These are phyloP conservation scores for Wallacemonas rigidus DNA, from an alignment of 208 protist genomes.

Conservation along the genomic window DNA sequence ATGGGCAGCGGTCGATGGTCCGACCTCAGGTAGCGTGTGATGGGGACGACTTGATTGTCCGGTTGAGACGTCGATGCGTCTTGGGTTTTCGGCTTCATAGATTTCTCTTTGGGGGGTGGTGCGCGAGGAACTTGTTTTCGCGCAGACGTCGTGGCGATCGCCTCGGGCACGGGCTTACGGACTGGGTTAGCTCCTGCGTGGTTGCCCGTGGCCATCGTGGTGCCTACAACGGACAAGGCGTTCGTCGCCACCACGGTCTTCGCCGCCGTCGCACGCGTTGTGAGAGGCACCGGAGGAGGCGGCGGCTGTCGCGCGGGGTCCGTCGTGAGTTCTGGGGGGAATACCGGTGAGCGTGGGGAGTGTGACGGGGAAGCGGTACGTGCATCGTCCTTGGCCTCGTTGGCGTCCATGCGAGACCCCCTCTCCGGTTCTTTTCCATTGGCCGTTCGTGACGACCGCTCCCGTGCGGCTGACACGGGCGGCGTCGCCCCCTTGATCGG, in stretches of 20 bases:
- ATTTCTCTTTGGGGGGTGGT: too few species aligned
- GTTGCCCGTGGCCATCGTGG: background rate
- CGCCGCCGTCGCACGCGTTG: background rate
- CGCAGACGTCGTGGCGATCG: too few species aligned
- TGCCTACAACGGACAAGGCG: background rate
- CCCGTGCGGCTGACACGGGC: too few species aligned
- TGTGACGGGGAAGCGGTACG: background rate
- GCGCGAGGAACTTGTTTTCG: too few species aligned
- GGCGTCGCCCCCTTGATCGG: background rate
- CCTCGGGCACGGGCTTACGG: too few species aligned
- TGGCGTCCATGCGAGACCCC: too few species aligned
- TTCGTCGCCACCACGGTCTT: background rate
- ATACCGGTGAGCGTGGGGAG: background rate
- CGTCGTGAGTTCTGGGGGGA: too few species aligned
- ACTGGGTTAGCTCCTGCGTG: background rate
- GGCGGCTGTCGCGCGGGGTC: background rate
- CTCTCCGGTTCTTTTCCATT: too few species aligned
- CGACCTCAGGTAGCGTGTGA: background rate
- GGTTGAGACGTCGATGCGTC: too few species aligned
- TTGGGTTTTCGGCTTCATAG: too few species aligned
- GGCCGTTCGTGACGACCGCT: too few species aligned
- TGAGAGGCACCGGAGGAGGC: background rate
- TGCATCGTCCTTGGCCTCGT: background rate
- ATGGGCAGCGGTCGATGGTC: slow-evolving; percentile 32
- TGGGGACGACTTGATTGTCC: too few species aligned